These are phyloP conservation scores for Trypanosoma lewisi DNA, from an alignment of 208 protist species.

Conservation along the genomic window DNA sequence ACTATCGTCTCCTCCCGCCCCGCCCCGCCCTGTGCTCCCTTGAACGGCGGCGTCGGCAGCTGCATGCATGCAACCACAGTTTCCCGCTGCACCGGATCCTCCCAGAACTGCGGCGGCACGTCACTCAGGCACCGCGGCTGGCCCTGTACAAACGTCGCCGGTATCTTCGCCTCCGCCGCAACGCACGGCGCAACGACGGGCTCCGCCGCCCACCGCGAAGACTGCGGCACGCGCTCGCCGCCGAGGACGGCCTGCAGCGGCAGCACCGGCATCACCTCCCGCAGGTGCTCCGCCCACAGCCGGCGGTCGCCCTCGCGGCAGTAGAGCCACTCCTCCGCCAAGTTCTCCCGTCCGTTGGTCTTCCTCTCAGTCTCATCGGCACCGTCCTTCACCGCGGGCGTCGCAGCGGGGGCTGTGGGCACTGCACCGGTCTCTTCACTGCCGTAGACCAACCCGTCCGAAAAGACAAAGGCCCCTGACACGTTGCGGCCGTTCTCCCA, in stretches of 20 bases:
- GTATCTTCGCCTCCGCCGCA: conserved; percentile 36
- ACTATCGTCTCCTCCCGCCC: conserved; percentile 18
- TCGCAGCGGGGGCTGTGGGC: background rate
- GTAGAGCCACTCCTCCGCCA: conserved; percentile 63
- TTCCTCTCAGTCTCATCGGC: background rate
- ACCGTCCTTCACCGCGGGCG: background rate
- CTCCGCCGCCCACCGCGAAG: conserved; percentile 32
- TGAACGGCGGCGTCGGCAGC: conserved; percentile 34
- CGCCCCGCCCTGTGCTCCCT: conserved; percentile 29
- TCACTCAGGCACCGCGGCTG: conserved; percentile 41
- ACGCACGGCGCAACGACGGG: conserved; percentile 62
- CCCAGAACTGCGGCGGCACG: conserved; percentile 30
- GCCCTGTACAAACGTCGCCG: conserved; percentile 59
- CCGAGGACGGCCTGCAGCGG: conserved; percentile 67
- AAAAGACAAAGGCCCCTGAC: conserved; percentile 78
- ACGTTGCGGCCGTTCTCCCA: conserved; percentile 77
- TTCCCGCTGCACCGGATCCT: conserved; percentile 15
- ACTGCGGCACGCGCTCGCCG: conserved; percentile 29
- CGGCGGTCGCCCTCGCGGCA: conserved; percentile 76
- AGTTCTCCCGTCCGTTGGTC: background rate
- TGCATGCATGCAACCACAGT: conserved; percentile 8
- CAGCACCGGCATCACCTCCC: conserved; percentile 73
- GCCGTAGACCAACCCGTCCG: conserved; percentile 77
- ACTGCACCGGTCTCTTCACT: conserved; percentile 3
- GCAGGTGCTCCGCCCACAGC: conserved; percentile 83